Evolutionary conservation across 2,329 filamentous ascomycete genomes (phyloP), one percentile per base, ranked within the genome.

Genomic region (Colletotrichum australisinense): DNA sequence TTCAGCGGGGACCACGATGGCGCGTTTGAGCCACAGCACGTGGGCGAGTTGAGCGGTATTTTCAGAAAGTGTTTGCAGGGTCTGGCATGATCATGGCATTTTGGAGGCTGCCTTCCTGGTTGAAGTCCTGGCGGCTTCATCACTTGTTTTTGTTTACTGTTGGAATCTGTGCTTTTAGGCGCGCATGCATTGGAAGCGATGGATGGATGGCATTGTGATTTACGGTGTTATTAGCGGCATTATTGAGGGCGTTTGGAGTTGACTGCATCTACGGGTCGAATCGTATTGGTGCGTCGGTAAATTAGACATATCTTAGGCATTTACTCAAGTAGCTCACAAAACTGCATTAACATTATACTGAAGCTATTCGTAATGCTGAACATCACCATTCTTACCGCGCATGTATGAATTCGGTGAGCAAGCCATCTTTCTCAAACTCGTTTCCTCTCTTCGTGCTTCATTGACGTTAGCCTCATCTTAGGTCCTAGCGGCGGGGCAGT

Each of bases 1-100:
- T 78, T 78, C 38, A 76, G 76, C 57, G 76, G 76, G 8, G 72
- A 77, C 14, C 76, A 78, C 63, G 76, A 78, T 59, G 69, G 76
- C 7, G 76, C 76, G 11, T 78, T 77, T 60, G 71, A 75, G 72
- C 76, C 76, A 16, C 67, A 70, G 62, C 58, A 67, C 57, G 74
- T 77, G 24, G 75, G 70, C 22, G 76, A 77, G 63, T 58, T 77
- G 65, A 77, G 76, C 70, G 56, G 55, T 16, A 77, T 77, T 46
- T 63, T 77, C 32, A 62, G 76, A 32, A 69, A 64, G 12, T 74
- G 74, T 46, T 24, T 77, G 59, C 73, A 74, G 52, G 73, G 55
- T 5, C 28, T 76, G 16, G 55, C 60, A 19, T 77, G 63, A 75
- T 49, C 2, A 22, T 11, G 19, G 42, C 19, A 9, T 5, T 49